Evolutionary conservation across 768 basidiomycete species (phyloP).

Genomic region (Candolleomyces aberdarensis): DNA sequence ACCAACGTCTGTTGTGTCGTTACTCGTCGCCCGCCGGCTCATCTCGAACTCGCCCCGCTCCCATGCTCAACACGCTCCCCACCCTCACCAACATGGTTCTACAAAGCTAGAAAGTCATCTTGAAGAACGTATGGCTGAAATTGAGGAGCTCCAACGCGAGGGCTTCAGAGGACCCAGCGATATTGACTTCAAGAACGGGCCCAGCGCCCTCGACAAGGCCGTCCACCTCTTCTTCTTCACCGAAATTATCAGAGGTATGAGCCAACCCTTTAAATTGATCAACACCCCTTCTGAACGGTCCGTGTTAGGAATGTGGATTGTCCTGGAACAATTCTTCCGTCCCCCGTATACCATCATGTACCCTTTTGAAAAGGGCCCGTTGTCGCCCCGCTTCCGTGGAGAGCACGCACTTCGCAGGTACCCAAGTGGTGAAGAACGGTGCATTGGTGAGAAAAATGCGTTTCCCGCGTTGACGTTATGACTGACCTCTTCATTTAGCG

Average conservation of each 20-base stretch:
- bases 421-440: conserved; percentile 96
- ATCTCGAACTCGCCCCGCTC: conserved; percentile 42
- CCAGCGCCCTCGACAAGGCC: conserved; percentile 93
- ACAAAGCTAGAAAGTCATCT: conserved; percentile 41
- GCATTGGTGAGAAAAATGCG: conserved; percentile 72
- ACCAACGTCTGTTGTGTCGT: conserved; percentile 27
- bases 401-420: conserved; percentile 97
- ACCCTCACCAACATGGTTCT: conserved; percentile 38
- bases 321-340: conserved; percentile 86
- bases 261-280: conserved; percentile 18
- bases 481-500: conserved; percentile 44
- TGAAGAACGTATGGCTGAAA: conserved; percentile 6
- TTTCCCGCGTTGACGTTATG: neutral
- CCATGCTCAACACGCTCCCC: conserved; percentile 35
- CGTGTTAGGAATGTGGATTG: conserved; percentile 92
- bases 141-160: conserved; percentile 7
- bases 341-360: conserved; percentile 99
- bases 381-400: conserved; percentile 96
- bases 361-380: conserved; percentile 96
- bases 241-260: conserved; percentile 87
- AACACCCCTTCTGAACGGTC: neutral
- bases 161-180: conserved; percentile 5
- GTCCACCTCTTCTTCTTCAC: conserved; percentile 98
- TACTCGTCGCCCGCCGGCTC: conserved; percentile 44
- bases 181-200: conserved; percentile 65